Conservation (phyloP, 108 stramenopile genomes). For the Chaetoceros tenuissimus region DNA sequence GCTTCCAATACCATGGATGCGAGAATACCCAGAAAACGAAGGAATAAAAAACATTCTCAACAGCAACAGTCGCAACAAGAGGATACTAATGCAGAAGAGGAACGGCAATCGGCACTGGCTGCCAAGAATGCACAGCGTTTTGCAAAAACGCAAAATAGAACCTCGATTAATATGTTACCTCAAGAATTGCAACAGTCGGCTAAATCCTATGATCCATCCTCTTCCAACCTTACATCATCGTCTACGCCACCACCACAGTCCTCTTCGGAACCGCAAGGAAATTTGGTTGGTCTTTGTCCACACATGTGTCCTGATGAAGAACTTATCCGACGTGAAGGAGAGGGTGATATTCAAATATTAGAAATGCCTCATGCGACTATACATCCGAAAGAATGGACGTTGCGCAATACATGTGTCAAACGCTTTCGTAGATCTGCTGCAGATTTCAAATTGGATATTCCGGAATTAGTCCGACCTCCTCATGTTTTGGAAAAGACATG, state of each 20-base stretch:
- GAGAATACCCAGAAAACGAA: too few relatives aligned
- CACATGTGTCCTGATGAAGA: slow-evolving; percentile 84
- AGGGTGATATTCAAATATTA: slow-evolving; percentile 76
- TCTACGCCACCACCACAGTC: too few relatives aligned
- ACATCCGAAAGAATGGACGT: slow-evolving; percentile 71
- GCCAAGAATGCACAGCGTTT: not conserved
- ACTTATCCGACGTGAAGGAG: slow-evolving; percentile 56
- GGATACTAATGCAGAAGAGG: not conserved
- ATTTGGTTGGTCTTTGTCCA: slow-evolving; percentile 57
- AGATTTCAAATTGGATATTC: slow-evolving; percentile 79
- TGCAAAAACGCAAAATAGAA: not conserved
- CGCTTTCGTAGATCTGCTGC: slow-evolving; percentile 86
- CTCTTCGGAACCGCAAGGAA: too few relatives aligned
- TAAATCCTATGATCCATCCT: not conserved
- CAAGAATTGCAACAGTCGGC: not conserved
- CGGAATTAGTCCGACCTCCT: slow-evolving; percentile 79
- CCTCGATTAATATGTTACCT: not conserved
- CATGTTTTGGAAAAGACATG: slow-evolving; percentile 69
- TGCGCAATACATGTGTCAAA: slow-evolving; percentile 73
- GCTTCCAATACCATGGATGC: too few relatives aligned
- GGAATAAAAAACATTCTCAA: not conserved
- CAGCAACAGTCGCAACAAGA: not conserved
- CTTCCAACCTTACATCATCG: not conserved
- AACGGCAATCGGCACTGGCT: not conserved
- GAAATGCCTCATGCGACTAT: slow-evolving; percentile 60